Evolutionary conservation across 192 early-diverging fungal genomes (phyloP).

Genomic region (Gigaspora rosea): DNA sequence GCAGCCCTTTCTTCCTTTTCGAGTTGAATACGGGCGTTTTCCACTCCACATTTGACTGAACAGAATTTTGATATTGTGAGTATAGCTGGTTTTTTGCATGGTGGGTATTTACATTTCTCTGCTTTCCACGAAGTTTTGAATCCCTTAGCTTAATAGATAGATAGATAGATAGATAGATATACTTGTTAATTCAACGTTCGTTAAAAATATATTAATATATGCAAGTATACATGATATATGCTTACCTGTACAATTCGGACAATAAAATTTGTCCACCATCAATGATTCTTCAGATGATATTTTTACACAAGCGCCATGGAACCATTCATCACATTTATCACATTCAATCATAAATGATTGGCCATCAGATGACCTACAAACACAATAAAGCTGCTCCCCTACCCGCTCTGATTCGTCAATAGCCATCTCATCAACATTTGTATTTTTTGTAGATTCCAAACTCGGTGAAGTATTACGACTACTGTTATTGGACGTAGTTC

Average conservation of each 20-base stretch:
- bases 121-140: slow-evolving; percentile 47
- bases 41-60: slow-evolving; percentile 53
- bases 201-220: not conserved
- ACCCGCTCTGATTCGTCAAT: not conserved
- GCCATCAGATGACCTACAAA: slow-evolving; percentile 58
- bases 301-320: slow-evolving; percentile 72
- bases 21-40: slow-evolving; percentile 43
- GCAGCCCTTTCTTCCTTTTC: slow-evolving; percentile 43
- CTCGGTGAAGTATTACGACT: not conserved
- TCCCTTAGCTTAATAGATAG: slow-evolving; percentile 49
- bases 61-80: slow-evolving; percentile 52
- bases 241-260: slow-evolving; percentile 61
- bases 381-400: slow-evolving; percentile 53
- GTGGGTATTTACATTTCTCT: slow-evolving; percentile 48
- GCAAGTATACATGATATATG: not conserved
- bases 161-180: not conserved
- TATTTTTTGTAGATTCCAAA: not conserved
- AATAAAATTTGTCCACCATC: slow-evolving; percentile 64
- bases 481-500: not conserved
- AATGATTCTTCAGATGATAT: slow-evolving; percentile 57
- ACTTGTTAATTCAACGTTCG: slow-evolving; percentile 3
- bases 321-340: slow-evolving; percentile 77
- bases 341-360: slow-evolving; percentile 75
- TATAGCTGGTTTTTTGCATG: slow-evolving; percentile 46
- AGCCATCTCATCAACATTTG: not conserved